Conservation (phyloP, 345 rosid genomes). For the Corchorus olitorius region DNA sequence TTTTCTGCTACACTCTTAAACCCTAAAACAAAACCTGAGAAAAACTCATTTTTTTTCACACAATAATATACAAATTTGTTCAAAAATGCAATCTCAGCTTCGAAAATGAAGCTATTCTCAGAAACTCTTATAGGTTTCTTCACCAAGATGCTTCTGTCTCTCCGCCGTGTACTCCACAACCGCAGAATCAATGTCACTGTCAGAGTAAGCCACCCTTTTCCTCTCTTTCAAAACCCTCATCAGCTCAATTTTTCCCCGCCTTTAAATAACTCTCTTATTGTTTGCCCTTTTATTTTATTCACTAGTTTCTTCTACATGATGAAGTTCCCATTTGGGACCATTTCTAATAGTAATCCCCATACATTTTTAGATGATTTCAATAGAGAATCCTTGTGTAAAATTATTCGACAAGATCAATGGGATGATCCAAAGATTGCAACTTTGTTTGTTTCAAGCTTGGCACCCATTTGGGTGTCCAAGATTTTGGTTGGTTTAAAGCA, state of each 20-base stretch:
- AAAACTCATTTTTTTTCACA: neutral
- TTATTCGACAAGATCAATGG: conserved; percentile 47
- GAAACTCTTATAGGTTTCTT: conserved; percentile 22
- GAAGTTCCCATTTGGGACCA: conserved; percentile 45
- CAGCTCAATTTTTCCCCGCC: conserved; percentile 18
- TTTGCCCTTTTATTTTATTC: conserved; percentile 48
- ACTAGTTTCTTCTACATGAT: conserved; percentile 50
- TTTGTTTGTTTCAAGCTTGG: conserved; percentile 38
- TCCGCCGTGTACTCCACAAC: conserved; percentile 45
- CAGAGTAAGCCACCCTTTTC: conserved; percentile 39
- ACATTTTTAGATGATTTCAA: conserved; percentile 22
- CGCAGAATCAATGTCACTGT: conserved; percentile 24
- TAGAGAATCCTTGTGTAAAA: conserved; percentile 41
- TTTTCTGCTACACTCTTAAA: conserved; percentile 1
- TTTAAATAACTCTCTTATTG: conserved; percentile 16
- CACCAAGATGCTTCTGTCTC: conserved; percentile 51
- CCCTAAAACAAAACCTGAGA: neutral
- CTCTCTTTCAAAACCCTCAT: conserved; percentile 26
- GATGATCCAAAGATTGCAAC: conserved; percentile 38
- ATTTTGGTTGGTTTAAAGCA: conserved; percentile 48
- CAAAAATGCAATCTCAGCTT: conserved; percentile 29
- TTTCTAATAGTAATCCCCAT: conserved; percentile 18
- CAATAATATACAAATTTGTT: conserved; percentile 8
- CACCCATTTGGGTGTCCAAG: conserved; percentile 56
- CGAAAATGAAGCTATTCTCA: conserved; percentile 40